These are phyloP conservation scores for Dioscorea cayenensis DNA, from an alignment of 116 monocot species.

Conservation along the genomic window DNA sequence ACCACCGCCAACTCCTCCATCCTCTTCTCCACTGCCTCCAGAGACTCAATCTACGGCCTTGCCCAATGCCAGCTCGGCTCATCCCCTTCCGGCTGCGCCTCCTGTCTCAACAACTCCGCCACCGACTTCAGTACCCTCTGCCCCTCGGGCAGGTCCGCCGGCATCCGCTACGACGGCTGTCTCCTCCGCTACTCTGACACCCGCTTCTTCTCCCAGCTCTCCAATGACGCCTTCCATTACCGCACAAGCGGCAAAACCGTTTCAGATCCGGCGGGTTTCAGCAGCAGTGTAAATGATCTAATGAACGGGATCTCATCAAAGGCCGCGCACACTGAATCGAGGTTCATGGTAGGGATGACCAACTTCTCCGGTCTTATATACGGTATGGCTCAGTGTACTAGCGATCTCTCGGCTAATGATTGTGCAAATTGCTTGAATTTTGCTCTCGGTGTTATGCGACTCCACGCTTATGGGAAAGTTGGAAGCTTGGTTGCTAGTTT, in stretches of 20 bases:
- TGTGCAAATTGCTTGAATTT: constrained; percentile 14
- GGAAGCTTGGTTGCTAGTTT: constrained; percentile 1
- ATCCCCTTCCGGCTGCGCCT: neutral
- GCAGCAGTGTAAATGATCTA: neutral
- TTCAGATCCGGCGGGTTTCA: constrained; percentile 1
- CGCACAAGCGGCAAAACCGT: no score
- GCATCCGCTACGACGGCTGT: constrained; percentile 7
- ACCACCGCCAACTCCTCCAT: neutral
- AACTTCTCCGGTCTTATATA: neutral
- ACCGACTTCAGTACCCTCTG: neutral
- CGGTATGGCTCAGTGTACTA: constrained; percentile 32
- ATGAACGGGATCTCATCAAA: neutral
- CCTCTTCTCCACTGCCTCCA: neutral
- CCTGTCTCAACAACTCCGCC: constrained; percentile 5
- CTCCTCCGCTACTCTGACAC: constrained; percentile 22
- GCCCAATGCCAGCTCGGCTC: constrained; percentile 9
- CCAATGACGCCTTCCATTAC: no score
- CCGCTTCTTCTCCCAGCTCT: constrained; percentile 1
- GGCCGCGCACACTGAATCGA: constrained; percentile 5
- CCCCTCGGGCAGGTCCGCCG: neutral
- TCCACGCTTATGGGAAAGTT: neutral
- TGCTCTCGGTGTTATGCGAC: neutral
- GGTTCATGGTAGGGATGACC: neutral
- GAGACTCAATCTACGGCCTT: constrained; percentile 3
- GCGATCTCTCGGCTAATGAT: constrained; percentile 7